Evolutionary conservation across 768 basidiomycete genomes (phyloP), one percentile per base, ranked within the genome.

Genomic region (Dacryopinax spathularia): DNA sequence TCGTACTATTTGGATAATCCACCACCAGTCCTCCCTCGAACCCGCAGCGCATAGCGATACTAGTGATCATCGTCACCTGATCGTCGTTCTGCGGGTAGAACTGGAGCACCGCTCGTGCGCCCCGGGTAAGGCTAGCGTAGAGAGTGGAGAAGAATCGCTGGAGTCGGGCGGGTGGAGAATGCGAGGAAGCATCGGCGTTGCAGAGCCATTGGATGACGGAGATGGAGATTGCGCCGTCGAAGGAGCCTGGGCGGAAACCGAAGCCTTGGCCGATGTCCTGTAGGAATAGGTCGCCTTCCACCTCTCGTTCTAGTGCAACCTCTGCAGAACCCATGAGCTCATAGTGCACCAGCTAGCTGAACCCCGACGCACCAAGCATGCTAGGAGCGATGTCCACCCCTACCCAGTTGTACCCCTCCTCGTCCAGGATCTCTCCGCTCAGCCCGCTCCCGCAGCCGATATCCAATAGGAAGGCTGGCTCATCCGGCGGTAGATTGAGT

Each of bases 161-260:
- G 63, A 86, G 82, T 69, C 84, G 89, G 73, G 87, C 90, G 12
- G 86, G 92, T 16, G 86, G 94, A 48, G 91, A 94, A 64, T 90
- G 88, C 71, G 86, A 87, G 4, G 91, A 86, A 31, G 92, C 89
- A 73, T 98, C 96, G 27, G 95, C 94, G 73, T 97, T 99, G 64
- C 97, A 80, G 2, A 99, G 80, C 96, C 96, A 99, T 76, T 99
- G 96, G 4, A 99, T 78, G n/a, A 97, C 95, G 27, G 96, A 99
- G 70, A 99, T 89, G 71, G 95, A 98, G 71, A 99, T 98, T 5
- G 91, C 94, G 37, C 95, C 96, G 72, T 99, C 96, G 72, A 99
- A 98, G 66, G 89, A 88, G 65, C 95, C 96, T 63, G 96, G 90
- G 37, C 96, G 82, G 74, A 96, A 99, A 6, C 94, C 93, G 70